Percentiles rank a stretch among this genome's conserved stretches.
Conservation (phyloP, 495 filamentous ascomycete genomes). For the Chaetomium tenue region DNA sequence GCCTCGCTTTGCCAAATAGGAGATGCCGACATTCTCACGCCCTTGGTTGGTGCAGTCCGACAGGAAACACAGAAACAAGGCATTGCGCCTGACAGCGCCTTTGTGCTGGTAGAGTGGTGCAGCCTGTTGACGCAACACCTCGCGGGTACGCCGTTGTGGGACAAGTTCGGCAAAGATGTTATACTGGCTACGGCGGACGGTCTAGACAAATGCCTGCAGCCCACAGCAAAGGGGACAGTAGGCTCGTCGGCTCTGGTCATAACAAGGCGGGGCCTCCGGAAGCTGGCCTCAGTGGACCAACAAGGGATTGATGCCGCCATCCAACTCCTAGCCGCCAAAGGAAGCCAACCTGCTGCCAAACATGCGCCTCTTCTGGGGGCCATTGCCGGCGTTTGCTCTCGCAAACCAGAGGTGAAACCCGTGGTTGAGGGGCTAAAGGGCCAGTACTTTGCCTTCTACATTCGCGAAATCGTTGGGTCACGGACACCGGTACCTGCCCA, state of each 20-base stretch:
- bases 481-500: conserved; percentile 67
- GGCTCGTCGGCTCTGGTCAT: conserved; percentile 66
- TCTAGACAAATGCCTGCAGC: conserved; percentile 73
- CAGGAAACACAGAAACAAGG: conserved; percentile 69
- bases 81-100: conserved; percentile 74
- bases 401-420: conserved; percentile 57
- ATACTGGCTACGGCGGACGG: conserved; percentile 60
- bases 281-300: conserved; percentile 59
- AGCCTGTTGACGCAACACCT: conserved; percentile 66
- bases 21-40: conserved; percentile 55
- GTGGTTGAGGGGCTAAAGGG: conserved; percentile 63
- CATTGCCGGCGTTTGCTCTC: conserved; percentile 78
- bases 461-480: conserved; percentile 80
- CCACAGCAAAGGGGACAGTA: conserved; percentile 56
- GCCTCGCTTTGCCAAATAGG: conserved; percentile 56
- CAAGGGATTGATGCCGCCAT: conserved; percentile 64
- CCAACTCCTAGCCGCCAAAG: conserved; percentile 62
- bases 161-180: conserved; percentile 63
- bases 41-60: conserved; percentile 57
- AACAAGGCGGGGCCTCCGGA: conserved; percentile 70
- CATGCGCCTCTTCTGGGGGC: conserved; percentile 79
- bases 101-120: conserved; percentile 90
- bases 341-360: conserved; percentile 57
- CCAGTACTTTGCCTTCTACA: conserved; percentile 73
- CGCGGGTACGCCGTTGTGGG: conserved; percentile 55